Base-by-base conservation (phyloP, 257 asterid genomes). In the Dorcoceras hygrometricum region DNA sequence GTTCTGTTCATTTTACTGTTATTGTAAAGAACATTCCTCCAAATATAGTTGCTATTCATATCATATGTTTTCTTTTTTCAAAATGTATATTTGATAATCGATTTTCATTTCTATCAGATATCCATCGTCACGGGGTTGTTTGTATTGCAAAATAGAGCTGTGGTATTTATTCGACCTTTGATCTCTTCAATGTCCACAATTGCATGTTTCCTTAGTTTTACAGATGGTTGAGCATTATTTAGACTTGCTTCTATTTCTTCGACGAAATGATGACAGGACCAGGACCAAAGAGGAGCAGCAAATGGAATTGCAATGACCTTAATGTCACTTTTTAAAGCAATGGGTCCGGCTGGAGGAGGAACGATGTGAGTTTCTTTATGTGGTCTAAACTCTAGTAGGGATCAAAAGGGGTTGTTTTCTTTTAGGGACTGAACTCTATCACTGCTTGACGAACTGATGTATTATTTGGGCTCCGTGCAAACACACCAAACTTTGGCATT, bases 271-370 rank as follows among this genome's bases (percentile, higher is more conserved):
- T 9, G 8, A 26, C 82, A 90, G 95, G 75, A 84, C 39, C 97
- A 87, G 76, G 79, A 84, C 60, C 95, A 90, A 80, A 86, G 97
- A 80, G 97, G 97, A 55, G 95, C 95, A 67, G 97, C 97, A 31
- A 90, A 90, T 71, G 97, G 97, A 48, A 68, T 90, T 50, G 80
- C 97, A 48, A 84, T 90, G 91, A 76, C 86, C 53, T 74, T 82
- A 25, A 81, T 87, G 96, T 90, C 96, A 43, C 72, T 86, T 58
- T 88, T 74, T 80, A 87, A 84, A 75, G 88, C 97, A 3, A 58
- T 66, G 61, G 97, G 97, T 34, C 97, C 96, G 6, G 94, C 95
- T 10, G 86, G 81, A 23, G 97, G 90, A 62, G 97, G 97, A 69
- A 59, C 77, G 19, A 22, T 87, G 96, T 90, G 75, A 79, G 97